Evolutionary conservation across 208 protist genomes (phyloP), one percentile per base, ranked within the genome.

Genomic region (Sergeia podlipaevii): DNA sequence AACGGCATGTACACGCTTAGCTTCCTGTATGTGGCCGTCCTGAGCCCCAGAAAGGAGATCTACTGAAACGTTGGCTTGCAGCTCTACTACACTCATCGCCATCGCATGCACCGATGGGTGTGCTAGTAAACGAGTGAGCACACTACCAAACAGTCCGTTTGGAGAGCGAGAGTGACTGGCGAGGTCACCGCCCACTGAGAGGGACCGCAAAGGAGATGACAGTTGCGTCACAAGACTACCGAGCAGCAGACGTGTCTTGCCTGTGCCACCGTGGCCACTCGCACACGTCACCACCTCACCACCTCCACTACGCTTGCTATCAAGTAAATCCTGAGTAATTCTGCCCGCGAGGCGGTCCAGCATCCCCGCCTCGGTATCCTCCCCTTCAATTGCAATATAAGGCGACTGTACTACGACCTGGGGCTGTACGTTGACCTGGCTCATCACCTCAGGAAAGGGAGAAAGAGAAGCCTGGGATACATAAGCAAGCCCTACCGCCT

Each of bases 71-170:
- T 13, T 60, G 51, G 21, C 20, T 20, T 7, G 51, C 15, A 24
- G 8, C 60, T 66, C 60, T 21, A 66, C 13, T 10, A 68, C 43
- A 41, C 52, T 54, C 17, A 68, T 6, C 26, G 50, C 61, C 39
- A 60, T 4, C 45, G 24, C 23, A 4, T 24, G 21, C 20, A 23
- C 7, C 3, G 32, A 2, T 10, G 13, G 13, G 3, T 30, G 10
- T 2, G 4, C 34, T 13, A 37, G 27, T 4, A 45, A 6, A n/a
- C 24, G 15, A 4, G 15, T 3, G 44, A 32, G 20, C 27, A 29
- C 6, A 20, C 30, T 3, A 18, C 57, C 57, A 3, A 64, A 21
- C 28, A 64, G 29, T 3, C 44, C 58, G 13, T 30, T 26, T n/a
- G n/a, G n/a, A n/a, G n/a, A n/a, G n/a, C n/a, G n/a, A n/a, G n/a